A percentile compares a stretch with the other conserved stretches of the same genome.
phyloP scores from a whole-genome alignment of 2,329 filamentous ascomycete genomes.

The Neopestalotiopsis rosae region DNA sequence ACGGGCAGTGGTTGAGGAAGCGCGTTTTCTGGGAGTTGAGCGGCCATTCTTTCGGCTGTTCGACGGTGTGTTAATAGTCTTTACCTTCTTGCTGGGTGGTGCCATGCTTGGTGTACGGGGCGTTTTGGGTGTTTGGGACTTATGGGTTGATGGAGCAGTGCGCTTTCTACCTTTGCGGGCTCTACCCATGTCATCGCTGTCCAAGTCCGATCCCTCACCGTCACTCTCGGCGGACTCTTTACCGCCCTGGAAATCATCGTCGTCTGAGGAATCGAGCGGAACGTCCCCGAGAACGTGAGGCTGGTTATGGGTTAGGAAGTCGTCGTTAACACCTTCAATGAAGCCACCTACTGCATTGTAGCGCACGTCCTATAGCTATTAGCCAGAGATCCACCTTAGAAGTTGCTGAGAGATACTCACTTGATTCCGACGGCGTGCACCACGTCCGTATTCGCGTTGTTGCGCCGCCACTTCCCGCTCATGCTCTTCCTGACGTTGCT shows the following conservation, averaged over 20 bases:
- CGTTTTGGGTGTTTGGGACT: neutral
- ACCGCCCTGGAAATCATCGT: constrained; percentile 28
- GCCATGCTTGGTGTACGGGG: constrained; percentile 4
- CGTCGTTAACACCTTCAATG: constrained; percentile 32
- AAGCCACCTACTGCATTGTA: constrained; percentile 44
- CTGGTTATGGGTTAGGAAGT: constrained; percentile 28
- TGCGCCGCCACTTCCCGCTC: constrained; percentile 72
- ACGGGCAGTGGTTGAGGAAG: constrained; percentile 11
- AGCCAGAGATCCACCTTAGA: constrained; percentile 20
- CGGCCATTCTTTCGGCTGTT: constrained; percentile 20
- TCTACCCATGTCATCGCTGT: constrained; percentile 19
- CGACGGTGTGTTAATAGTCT: constrained; percentile 28
- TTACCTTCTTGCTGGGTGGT: constrained; percentile 22
- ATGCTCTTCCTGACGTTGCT: constrained; percentile 80
- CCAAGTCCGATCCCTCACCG: constrained; percentile 14
- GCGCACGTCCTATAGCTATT: constrained; percentile 42
- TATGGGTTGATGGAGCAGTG: constrained; percentile 18
- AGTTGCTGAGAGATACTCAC: constrained; percentile 39
- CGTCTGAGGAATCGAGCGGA: constrained; percentile 29
- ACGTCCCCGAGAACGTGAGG: constrained; percentile 30
- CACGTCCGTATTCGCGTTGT: constrained; percentile 81
- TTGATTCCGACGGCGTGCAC: constrained; percentile 71
- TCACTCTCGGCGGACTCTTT: constrained; percentile 27
- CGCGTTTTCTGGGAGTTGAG: neutral
- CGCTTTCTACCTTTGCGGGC: constrained; percentile 31